These are phyloP conservation scores for Lentinula lateritia DNA, from an alignment of 768 basidiomycete species.

Conservation along the genomic window DNA sequence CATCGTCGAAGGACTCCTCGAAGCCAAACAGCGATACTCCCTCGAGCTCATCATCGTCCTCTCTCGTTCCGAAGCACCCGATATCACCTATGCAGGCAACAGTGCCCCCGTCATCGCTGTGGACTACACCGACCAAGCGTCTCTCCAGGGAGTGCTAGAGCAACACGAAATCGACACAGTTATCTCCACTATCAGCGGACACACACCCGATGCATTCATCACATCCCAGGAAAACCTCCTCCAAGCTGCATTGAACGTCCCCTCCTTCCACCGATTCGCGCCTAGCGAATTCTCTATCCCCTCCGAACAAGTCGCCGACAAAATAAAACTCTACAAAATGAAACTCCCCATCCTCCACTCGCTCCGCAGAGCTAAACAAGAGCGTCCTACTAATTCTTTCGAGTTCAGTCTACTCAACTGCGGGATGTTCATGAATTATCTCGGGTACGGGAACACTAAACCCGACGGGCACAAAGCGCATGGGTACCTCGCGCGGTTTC, in stretches of 20 bases:
- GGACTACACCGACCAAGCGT: not conserved
- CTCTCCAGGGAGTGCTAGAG: not conserved
- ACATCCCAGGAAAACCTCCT: slow-evolving; percentile 1
- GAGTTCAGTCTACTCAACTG: not conserved
- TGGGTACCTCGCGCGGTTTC: not conserved
- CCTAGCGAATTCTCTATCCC: not conserved
- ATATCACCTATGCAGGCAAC: not conserved
- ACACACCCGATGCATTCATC: not conserved
- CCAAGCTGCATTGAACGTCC: not conserved
- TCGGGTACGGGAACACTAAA: not conserved
- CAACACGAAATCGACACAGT: not conserved
- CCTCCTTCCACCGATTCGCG: not conserved
- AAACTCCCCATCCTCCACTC: not conserved
- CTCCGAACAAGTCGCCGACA: not conserved
- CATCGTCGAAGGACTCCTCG: too few species aligned
- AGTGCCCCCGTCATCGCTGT: not conserved
- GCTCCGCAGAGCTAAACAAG: not conserved
- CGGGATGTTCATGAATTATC: slow-evolving; percentile 4
- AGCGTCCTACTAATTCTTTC: not conserved
- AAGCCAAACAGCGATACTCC: too few species aligned
- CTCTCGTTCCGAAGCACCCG: too few species aligned
- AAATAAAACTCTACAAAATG: too few species aligned
- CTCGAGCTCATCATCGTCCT: too few species aligned
- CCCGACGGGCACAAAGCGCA: not conserved
- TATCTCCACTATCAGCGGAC: not conserved